Conservation (phyloP, 2,329 filamentous ascomycete species). For the Claviceps cyperi region DNA sequence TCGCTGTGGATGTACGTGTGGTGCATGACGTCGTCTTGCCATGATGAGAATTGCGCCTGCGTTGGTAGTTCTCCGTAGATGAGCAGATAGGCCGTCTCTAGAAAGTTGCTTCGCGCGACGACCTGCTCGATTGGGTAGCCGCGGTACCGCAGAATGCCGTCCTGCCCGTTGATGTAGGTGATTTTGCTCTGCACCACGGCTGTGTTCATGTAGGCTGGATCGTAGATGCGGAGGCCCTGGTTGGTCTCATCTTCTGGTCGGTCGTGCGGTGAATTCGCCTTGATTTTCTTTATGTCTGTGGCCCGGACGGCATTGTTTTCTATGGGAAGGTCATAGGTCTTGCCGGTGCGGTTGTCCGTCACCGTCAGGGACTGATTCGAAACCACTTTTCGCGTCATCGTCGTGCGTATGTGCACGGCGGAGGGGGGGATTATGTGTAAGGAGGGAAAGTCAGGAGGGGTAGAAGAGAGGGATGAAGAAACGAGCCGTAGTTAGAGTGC, state of each 20-base stretch:
- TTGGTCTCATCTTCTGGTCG: conserved; percentile 30
- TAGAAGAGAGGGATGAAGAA: too few species aligned
- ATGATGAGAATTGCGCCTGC: conserved; percentile 22
- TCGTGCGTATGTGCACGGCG: not conserved
- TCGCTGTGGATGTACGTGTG: conserved; percentile 35
- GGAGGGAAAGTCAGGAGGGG: too few species aligned
- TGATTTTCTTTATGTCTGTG: conserved; percentile 37
- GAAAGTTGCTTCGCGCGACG: conserved; percentile 32
- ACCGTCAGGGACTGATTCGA: conserved; percentile 24
- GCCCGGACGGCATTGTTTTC: conserved; percentile 33
- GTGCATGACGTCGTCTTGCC: conserved; percentile 35
- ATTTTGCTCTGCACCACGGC: conserved; percentile 34
- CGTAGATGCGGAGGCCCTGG: conserved; percentile 34
- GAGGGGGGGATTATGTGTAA: too few species aligned
- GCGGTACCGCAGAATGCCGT: conserved; percentile 36
- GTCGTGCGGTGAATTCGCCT: conserved; percentile 19
- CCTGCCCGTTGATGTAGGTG: conserved; percentile 37
- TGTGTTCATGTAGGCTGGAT: conserved; percentile 40
- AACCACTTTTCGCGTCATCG: conserved; percentile 5
- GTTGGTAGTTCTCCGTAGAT: conserved; percentile 37
- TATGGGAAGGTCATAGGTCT: conserved; percentile 34
- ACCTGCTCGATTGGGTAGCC: conserved; percentile 38
- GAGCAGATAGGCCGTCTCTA: conserved; percentile 35
- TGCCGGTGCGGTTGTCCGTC: conserved; percentile 34
- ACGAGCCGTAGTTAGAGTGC: too few species aligned